Percentiles rank a stretch among this genome's conserved stretches.
Conservation (phyloP, 306 rosid species). For the Quercus cerris region DNA sequence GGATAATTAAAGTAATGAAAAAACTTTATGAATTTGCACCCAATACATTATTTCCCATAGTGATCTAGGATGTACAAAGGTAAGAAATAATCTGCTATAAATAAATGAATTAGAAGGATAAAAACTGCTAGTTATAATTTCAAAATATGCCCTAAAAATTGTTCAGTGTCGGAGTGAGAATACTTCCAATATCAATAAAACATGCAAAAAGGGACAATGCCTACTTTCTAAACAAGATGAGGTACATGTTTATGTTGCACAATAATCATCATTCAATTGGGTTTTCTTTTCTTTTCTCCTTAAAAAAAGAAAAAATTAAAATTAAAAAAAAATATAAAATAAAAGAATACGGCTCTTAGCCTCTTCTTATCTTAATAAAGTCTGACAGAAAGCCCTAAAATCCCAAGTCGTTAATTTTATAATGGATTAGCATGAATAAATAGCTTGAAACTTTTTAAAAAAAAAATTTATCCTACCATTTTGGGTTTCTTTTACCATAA, state of each 20-base stretch:
- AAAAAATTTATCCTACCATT: not conserved
- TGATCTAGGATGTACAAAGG: not conserved
- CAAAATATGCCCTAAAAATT: too few relatives aligned
- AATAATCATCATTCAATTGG: not conserved
- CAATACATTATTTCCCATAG: not conserved
- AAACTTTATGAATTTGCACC: not conserved
- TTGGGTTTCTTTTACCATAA: not conserved
- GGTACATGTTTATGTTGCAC: not conserved
- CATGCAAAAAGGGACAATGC: too few relatives aligned
- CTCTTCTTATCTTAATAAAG: not conserved
- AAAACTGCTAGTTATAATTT: not conserved
- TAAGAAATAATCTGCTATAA: not conserved
- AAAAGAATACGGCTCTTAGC: not conserved
- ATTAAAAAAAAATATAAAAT: not conserved
- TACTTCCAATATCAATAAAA: too few relatives aligned
- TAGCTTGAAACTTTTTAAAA: not conserved
- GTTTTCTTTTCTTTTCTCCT: too few relatives aligned
- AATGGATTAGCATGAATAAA: not conserved
- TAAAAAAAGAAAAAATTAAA: not conserved
- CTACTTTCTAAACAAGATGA: not conserved
- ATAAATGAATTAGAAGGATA: not conserved
- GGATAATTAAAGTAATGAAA: not conserved
- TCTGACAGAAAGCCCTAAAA: constrained; percentile 8
- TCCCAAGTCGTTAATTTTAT: not conserved
- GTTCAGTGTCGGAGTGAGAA: too few relatives aligned